A percentile compares a stretch with the other conserved stretches of the same genome.
These are phyloP conservation scores for Psilocybe cubensis DNA, from an alignment of 768 basidiomycete species.

Conservation along the genomic window DNA sequence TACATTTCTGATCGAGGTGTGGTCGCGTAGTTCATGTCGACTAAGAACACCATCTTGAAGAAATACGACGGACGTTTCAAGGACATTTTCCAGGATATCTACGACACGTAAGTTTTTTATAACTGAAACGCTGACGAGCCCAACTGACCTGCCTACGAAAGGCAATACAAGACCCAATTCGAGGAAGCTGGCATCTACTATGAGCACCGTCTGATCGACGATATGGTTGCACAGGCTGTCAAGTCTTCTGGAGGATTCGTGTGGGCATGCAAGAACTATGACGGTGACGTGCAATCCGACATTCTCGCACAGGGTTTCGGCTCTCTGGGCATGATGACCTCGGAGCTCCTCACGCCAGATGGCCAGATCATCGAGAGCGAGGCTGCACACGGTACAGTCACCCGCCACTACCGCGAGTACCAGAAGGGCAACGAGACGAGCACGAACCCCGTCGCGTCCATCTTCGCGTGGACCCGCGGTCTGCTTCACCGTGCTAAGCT, in stretches of 20 bases:
- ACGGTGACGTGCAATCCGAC: slow-evolving; percentile 88
- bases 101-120: slow-evolving; percentile 56
- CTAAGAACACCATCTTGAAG: slow-evolving; percentile 97
- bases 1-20: neutral
- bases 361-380: slow-evolving; percentile 93
- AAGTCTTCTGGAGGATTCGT: slow-evolving; percentile 95
- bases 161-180: slow-evolving; percentile 72
- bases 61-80: slow-evolving; percentile 99
- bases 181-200: slow-evolving; percentile 80
- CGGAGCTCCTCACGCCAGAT: slow-evolving; percentile 93
- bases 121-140: neutral
- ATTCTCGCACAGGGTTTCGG: slow-evolving; percentile 99
- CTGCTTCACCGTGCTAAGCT: slow-evolving; percentile 92
- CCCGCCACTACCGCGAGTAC: slow-evolving; percentile 95
- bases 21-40: slow-evolving; percentile 84
- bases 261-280: slow-evolving; percentile 78
- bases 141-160: slow-evolving; percentile 20
- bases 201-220: slow-evolving; percentile 96
- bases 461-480: slow-evolving; percentile 98
- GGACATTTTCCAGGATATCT: slow-evolving; percentile 98
- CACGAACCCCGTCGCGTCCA: slow-evolving; percentile 97
- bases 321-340: slow-evolving; percentile 97
- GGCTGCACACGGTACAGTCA: slow-evolving; percentile 97
- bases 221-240: slow-evolving; percentile 98
- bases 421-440: slow-evolving; percentile 98